Percentiles rank a stretch among this genome's conserved stretches.
Conservation (phyloP, 2,329 filamentous ascomycete genomes). For the Pezicula neosporulosa region DNA sequence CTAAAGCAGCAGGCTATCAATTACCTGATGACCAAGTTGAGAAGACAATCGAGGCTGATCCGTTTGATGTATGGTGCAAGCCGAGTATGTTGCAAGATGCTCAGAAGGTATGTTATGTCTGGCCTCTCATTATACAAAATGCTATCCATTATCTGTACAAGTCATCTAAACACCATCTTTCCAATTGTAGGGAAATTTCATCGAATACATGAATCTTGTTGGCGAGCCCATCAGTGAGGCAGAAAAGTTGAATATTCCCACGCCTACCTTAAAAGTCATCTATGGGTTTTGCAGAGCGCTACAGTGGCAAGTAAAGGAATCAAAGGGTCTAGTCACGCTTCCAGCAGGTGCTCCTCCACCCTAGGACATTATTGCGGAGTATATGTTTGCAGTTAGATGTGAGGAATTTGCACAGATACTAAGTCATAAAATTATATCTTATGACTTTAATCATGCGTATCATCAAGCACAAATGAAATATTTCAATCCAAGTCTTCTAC, state of each 20-base stretch:
- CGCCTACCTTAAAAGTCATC: constrained; percentile 48
- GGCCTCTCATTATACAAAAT: not conserved
- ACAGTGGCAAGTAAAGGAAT: constrained; percentile 38
- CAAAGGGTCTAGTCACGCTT: constrained; percentile 34
- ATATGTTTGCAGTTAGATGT: too few relatives aligned
- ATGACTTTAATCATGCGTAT: too few relatives aligned
- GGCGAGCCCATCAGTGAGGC: constrained; percentile 50
- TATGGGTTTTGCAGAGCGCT: constrained; percentile 50
- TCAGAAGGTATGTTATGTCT: constrained; percentile 38
- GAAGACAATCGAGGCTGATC: constrained; percentile 43
- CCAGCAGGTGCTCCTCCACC: not conserved
- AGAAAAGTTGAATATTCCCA: constrained; percentile 42
- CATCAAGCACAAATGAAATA: too few relatives aligned
- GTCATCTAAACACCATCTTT: not conserved
- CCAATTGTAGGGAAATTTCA: constrained; percentile 42
- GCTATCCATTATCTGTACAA: too few relatives aligned
- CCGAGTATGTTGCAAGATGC: constrained; percentile 48
- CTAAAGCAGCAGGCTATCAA: constrained; percentile 18
- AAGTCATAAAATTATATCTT: too few relatives aligned
- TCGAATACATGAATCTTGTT: constrained; percentile 53
- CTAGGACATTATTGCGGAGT: too few relatives aligned
- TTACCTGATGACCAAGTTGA: constrained; percentile 18
- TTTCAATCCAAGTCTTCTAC: too few relatives aligned
- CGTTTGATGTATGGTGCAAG: constrained; percentile 37
- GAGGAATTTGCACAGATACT: too few relatives aligned